These are phyloP conservation scores for Sclerotinia nivalis DNA, from an alignment of 2,329 filamentous ascomycete genomes.

Conservation along the genomic window DNA sequence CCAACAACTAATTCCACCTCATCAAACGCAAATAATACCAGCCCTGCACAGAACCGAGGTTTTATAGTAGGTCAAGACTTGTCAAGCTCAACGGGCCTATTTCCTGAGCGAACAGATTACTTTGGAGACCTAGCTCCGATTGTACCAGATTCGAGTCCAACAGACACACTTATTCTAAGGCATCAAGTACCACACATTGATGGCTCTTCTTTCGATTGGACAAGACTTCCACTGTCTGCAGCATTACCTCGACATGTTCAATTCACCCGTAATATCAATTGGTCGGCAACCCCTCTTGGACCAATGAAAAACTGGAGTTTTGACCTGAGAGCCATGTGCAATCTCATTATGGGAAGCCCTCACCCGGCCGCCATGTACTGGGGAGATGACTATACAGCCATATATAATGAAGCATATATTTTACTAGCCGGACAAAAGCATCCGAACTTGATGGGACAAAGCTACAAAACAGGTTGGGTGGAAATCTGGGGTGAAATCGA, in stretches of 20 bases:
- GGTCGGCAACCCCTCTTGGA: slow-evolving; percentile 71
- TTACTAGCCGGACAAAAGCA: slow-evolving; percentile 75
- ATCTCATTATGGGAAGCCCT: slow-evolving; percentile 77
- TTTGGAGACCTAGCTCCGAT: slow-evolving; percentile 32
- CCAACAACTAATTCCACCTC: background rate
- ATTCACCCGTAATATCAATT: slow-evolving; percentile 71
- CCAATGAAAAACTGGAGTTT: slow-evolving; percentile 73
- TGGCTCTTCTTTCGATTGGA: slow-evolving; percentile 73
- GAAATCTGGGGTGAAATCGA: slow-evolving; percentile 75
- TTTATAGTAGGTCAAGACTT: background rate
- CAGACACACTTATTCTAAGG: background rate
- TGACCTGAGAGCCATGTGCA: slow-evolving; percentile 75
- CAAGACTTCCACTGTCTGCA: slow-evolving; percentile 63
- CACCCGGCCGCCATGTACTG: slow-evolving; percentile 78
- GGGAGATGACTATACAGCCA: slow-evolving; percentile 67
- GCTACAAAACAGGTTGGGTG: slow-evolving; percentile 65
- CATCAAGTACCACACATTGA: slow-evolving; percentile 24
- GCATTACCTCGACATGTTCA: slow-evolving; percentile 69
- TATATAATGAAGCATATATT: slow-evolving; percentile 74
- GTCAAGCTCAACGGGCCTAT: background rate
- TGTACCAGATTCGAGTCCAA: background rate
- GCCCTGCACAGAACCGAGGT: background rate
- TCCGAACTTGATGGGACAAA: slow-evolving; percentile 71
- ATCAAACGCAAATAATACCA: background rate
- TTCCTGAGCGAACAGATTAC: slow-evolving; percentile 32